These are phyloP conservation scores for Polytrichum formosum DNA, from an alignment of 225 moss, liverwort and hornwort species.

Conservation along the genomic window DNA sequence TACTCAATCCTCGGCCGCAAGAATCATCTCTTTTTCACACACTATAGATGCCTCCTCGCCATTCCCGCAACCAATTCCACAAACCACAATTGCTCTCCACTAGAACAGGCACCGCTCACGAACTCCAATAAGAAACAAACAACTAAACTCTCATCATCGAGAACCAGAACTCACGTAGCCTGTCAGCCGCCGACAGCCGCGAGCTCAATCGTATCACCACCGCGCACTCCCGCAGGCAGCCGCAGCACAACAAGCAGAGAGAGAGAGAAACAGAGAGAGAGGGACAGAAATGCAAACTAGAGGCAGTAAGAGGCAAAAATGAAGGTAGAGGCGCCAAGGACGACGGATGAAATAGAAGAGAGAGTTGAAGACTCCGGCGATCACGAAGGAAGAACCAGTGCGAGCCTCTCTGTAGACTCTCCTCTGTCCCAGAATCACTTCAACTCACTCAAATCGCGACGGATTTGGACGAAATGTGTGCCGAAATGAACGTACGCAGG, in stretches of 20 bases:
- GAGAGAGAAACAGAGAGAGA: constrained; percentile 8
- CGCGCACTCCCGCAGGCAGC: not conserved
- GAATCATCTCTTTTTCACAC: constrained; percentile 5
- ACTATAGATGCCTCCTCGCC: constrained; percentile 7
- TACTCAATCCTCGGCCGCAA: constrained; percentile 7
- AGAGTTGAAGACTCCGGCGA: constrained; percentile 11
- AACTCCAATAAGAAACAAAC: constrained; percentile 8
- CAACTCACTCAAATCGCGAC: not conserved
- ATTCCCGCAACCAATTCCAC: constrained; percentile 8
- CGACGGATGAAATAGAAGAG: constrained; percentile 2
- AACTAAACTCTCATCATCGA: constrained; percentile 1
- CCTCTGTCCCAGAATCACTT: constrained; percentile 3
- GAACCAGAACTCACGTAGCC: not conserved
- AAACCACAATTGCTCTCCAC: too few relatives aligned
- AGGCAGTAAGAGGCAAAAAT: not conserved
- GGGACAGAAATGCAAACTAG: not conserved
- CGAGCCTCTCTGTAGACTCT: not conserved
- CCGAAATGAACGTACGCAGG: too few relatives aligned
- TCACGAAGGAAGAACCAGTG: constrained; percentile 13
- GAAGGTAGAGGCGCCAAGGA: not conserved
- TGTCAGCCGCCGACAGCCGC: constrained; percentile 1
- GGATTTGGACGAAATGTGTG: constrained; percentile 3
- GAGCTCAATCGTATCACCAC: not conserved
- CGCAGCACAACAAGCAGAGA: not conserved
- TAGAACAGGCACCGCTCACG: not conserved